Base-by-base conservation (phyloP, 768 basidiomycete genomes). In the Phanerochaete carnosa region DNA sequence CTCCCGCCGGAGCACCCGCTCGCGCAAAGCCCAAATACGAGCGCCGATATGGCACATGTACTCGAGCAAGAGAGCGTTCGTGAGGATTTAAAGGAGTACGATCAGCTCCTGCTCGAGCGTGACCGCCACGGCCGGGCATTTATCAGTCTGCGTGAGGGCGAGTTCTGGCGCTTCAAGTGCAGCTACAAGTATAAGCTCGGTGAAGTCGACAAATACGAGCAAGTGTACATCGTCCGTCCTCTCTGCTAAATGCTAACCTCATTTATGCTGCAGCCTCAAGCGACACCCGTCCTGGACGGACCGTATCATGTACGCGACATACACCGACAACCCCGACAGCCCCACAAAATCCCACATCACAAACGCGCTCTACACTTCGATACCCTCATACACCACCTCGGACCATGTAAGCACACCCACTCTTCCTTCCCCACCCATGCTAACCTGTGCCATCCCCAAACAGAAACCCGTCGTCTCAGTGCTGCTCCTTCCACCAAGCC, bases 281-380 rank as follows among this genome's bases (percentile, higher is more conserved):
- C 87, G 96, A 11, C 80, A 79, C 1, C 95, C 96, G 0, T 86
- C 94, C 23, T 98, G 94, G 91, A 97, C 95, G 29, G 96, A 98
- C 73, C 83, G 96, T 47, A 83, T 98, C 46, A 77, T 98, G 68
- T 97, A 94, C 68, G 81, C 91, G 13, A 92, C 91, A 5, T 78
- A 86, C 69, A 81, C 80, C 23, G 91, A 92, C 70, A 81, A 81
- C 1, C 83, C 83, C 1, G 77, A 81, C 59, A 72, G 72, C 7
- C 77, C 78, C 8, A 76, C 82, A 11, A 67, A 76, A 37, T 85
- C 88, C 1, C 68, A 79, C 59, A 84, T 90, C 62, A 79, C 71
- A 2, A 90, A 88, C 62, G 59, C 91, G 22, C 70, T 92, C 52
- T 95, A 95, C 70, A 90, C 90, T 1, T 85, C 86, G 37, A 81